Base-by-base conservation (phyloP, 345 rosid genomes). In the Clausena lansium region DNA sequence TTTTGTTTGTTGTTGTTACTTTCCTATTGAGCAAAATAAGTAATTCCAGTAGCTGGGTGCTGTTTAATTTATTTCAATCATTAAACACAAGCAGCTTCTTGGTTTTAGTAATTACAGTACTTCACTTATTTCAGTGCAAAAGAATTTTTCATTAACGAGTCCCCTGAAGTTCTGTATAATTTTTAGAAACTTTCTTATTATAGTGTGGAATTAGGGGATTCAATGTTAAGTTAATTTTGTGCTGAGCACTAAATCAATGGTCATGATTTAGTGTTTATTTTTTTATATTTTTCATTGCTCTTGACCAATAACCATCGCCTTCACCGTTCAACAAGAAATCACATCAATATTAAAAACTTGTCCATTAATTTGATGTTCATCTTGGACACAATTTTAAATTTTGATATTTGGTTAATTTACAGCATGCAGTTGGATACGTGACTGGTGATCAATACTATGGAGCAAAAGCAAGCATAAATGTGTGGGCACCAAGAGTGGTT, bases 401-500 rank as follows among this genome's bases (percentile, higher is more conserved):
- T 55, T 39, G 2, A 68, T 17, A 9, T n/a, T 14, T 68, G 50
- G 50, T 13, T 45, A 28, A 68, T 25, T 24, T 62, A 78, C 89
- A 96, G 99, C 99, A 96, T 83, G 98, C 99, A 75, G 98, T 96
- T 39, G 99, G 97, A 71, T 96, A 90, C 79, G 97, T 90, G 79
- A 85, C 63, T 35, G 99, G 99, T 39, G 93, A 85, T 19, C 89
- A 91, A 78, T 96, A 92, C 70, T 96, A 92, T 62, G 99, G 99
- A 78, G 99, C 98, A 71, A 96, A 94, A 81, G 99, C 98, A 2
- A 92, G 95, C 82, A 93, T 96, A 68, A 96, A 94, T 81, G 99
- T 96, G 60, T 96, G 99, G 99, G 84, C 95, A 13, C 99, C 99
- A 9, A 81, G 61, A 17, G 99, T 96, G n/a, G 65, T 84, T 2